Percentiles rank a stretch among this genome's conserved stretches.
Evolutionary conservation across 305 asterid species (phyloP).

Genomic region (Andrographis paniculata): DNA sequence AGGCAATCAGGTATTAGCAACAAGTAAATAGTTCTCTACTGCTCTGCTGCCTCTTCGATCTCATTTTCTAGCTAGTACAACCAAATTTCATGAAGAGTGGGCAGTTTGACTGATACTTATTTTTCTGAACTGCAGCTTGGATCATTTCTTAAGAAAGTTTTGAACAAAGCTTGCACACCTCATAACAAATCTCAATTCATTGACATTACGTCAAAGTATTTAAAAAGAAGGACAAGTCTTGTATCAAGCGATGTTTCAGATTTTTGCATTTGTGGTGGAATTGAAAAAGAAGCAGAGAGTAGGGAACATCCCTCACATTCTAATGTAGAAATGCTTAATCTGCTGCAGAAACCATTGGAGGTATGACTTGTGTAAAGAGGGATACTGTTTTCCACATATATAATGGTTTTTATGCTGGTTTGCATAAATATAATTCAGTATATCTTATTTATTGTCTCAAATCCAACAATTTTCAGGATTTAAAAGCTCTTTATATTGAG

Average conservation of each 20-base stretch:
- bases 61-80: too few relatives aligned
- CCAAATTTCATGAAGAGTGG: neutral
- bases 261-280: constrained; percentile 70
- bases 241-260: constrained; percentile 50
- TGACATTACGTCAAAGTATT: constrained; percentile 54
- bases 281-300: constrained; percentile 15
- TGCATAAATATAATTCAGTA: too few relatives aligned
- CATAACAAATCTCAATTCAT: constrained; percentile 47
- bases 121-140: constrained; percentile 49
- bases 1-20: constrained; percentile 59
- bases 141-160: constrained; percentile 51
- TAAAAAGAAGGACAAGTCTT: constrained; percentile 51
- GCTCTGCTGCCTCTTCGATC: neutral
- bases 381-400: too few relatives aligned
- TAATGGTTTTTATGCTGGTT: too few relatives aligned
- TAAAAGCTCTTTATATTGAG: constrained; percentile 46
- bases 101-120: neutral
- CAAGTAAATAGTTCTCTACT: neutral
- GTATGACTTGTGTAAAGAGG: constrained; percentile 29
- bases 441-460: neutral
- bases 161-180: constrained; percentile 37
- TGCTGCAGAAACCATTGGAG: constrained; percentile 60
- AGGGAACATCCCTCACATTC: constrained; percentile 21
- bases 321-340: constrained; percentile 38
- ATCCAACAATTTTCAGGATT: constrained; percentile 37